A percentile compares a stretch with the other conserved stretches of the same genome.
Conservation (phyloP, 805 yeast genomes). For the Ogataea nonfermentans region DNA sequence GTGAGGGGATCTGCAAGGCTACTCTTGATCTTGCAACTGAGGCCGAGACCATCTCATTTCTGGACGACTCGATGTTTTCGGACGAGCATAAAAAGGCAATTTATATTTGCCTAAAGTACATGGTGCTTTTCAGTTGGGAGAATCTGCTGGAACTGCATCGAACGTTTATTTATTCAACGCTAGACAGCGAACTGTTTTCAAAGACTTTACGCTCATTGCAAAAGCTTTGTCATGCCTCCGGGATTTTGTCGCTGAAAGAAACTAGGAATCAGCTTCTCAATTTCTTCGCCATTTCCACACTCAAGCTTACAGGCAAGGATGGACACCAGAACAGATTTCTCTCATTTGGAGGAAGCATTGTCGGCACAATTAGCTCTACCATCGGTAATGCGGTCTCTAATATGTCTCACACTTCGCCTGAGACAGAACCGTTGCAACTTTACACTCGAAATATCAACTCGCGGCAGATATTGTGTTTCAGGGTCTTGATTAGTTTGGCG, state of each 20-base stretch:
- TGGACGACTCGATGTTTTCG: conserved; percentile 22
- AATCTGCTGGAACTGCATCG: conserved; percentile 44
- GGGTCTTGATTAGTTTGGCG: conserved; percentile 77
- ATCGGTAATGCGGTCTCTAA: conserved; percentile 38
- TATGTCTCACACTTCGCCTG: conserved; percentile 17
- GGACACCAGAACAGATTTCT: conserved; percentile 36
- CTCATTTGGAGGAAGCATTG: conserved; percentile 50
- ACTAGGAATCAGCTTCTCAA: conserved; percentile 57
- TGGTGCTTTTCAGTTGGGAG: conserved; percentile 38
- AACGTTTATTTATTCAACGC: conserved; percentile 57
- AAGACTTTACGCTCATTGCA: conserved; percentile 70
- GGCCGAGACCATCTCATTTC: conserved; percentile 20
- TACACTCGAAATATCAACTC: conserved; percentile 52
- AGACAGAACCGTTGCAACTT: conserved; percentile 12
- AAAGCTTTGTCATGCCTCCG: conserved; percentile 78
- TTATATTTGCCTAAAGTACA: conserved; percentile 20
- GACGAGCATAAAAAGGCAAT: conserved; percentile 9
- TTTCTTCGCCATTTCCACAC: conserved; percentile 45
- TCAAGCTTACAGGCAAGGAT: conserved; percentile 37
- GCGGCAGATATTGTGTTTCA: conserved; percentile 69
- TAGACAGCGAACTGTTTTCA: conserved; percentile 72
- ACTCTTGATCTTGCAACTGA: conserved; percentile 42
- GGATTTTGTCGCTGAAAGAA: conserved; percentile 56
- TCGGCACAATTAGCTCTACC: conserved; percentile 48
- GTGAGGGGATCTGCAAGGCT: conserved; percentile 66